Conservation (phyloP, 2,329 filamentous ascomycete genomes). For the Alternaria infectoria region DNA sequence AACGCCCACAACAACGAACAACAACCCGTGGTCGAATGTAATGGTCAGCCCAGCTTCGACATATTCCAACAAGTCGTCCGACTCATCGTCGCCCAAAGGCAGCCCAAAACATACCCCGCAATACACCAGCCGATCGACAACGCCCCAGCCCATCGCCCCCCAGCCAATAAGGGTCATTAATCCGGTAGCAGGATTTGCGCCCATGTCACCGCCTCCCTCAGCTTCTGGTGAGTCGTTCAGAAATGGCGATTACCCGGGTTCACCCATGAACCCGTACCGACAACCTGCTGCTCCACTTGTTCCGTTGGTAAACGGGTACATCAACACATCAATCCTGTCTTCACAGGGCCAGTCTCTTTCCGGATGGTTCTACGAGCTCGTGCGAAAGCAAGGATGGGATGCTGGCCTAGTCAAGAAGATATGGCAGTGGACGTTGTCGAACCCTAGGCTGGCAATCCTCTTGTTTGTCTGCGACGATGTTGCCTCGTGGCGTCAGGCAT, state of each 20-base stretch:
- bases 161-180: slow-evolving; percentile 45
- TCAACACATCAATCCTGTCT: slow-evolving; percentile 44
- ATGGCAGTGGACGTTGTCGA: slow-evolving; percentile 50
- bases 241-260: slow-evolving; percentile 35
- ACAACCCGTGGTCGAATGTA: slow-evolving; percentile 48
- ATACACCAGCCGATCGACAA: slow-evolving; percentile 47
- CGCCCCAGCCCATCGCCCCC: slow-evolving; percentile 40
- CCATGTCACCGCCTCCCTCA: slow-evolving; percentile 39
- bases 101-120: slow-evolving; percentile 47
- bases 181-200: slow-evolving; percentile 42
- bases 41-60: slow-evolving; percentile 41
- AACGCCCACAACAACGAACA: slow-evolving; percentile 45
- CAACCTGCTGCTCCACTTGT: slow-evolving; percentile 32
- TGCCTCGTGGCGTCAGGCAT: slow-evolving; percentile 46
- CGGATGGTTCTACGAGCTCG: slow-evolving; percentile 46
- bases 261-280: slow-evolving; percentile 45
- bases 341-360: slow-evolving; percentile 47
- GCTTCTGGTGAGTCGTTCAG: slow-evolving; percentile 40
- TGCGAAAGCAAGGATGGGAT: slow-evolving; percentile 46
- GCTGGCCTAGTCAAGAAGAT: slow-evolving; percentile 42
- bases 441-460: slow-evolving; percentile 47
- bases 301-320: slow-evolving; percentile 45
- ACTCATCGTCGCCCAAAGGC: slow-evolving; percentile 43
- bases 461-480: slow-evolving; percentile 50
- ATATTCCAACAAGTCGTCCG: slow-evolving; percentile 38